These are phyloP conservation scores for Parietichytrium sp. DNA, from an alignment of 108 stramenopile species.

Conservation along the genomic window DNA sequence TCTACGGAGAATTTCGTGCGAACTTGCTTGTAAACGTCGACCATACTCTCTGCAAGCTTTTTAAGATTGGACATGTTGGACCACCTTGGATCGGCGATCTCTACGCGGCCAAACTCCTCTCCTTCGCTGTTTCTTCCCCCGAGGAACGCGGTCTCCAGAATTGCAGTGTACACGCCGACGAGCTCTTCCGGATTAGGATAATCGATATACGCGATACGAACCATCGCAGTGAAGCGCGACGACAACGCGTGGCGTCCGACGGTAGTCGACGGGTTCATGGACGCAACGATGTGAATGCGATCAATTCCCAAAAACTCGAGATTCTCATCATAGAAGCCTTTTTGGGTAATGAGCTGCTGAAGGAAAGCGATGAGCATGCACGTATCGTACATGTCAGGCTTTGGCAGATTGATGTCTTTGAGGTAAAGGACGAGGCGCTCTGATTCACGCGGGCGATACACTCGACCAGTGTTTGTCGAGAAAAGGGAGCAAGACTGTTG, in stretches of 20 bases:
- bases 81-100: neutral
- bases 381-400: constrained; percentile 65
- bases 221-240: constrained; percentile 61
- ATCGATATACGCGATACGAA: constrained; percentile 58
- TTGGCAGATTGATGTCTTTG: constrained; percentile 68
- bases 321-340: constrained; percentile 67
- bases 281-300: constrained; percentile 58
- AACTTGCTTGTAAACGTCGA: constrained; percentile 57
- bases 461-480: constrained; percentile 60
- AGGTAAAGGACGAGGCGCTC: constrained; percentile 66
- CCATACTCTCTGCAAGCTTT: constrained; percentile 56
- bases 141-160: constrained; percentile 41
- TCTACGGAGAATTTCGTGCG: constrained; percentile 55
- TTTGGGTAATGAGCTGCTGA: constrained; percentile 65
- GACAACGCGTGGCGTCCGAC: constrained; percentile 60
- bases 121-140: neutral
- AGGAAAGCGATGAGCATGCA: constrained; percentile 69
- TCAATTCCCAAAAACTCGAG: constrained; percentile 64
- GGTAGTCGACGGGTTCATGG: constrained; percentile 65
- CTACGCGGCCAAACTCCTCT: constrained; percentile 3
- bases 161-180: constrained; percentile 40
- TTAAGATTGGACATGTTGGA: constrained; percentile 45
- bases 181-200: constrained; percentile 61
- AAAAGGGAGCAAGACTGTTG: constrained; percentile 60
- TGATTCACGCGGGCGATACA: constrained; percentile 63